A percentile compares a stretch with the other conserved stretches of the same genome.
These are phyloP conservation scores for Leishmania lainsoni DNA, from an alignment of 208 protist species.

Conservation along the genomic window DNA sequence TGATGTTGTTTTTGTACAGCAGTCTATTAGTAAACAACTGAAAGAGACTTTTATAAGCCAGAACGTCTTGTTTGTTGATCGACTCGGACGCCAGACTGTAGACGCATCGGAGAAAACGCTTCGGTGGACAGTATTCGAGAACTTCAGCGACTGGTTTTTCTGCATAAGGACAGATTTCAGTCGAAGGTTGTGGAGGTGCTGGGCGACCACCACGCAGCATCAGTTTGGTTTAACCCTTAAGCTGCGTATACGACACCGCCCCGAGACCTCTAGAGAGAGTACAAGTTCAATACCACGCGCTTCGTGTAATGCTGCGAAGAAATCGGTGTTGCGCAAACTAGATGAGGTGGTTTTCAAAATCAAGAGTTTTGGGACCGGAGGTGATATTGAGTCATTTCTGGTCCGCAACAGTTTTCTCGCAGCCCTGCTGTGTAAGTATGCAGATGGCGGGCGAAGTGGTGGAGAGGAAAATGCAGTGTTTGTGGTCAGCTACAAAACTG, in stretches of 20 bases:
- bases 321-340: not conserved
- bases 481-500: not conserved
- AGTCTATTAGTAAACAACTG: not conserved
- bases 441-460: not conserved
- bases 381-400: not conserved
- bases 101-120: slow-evolving; percentile 9
- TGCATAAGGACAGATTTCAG: not conserved
- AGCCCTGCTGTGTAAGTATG: not conserved
- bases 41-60: slow-evolving; percentile 1
- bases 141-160: slow-evolving; percentile 18
- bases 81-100: slow-evolving; percentile 3
- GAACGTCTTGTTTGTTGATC: slow-evolving; percentile 21
- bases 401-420: slow-evolving; percentile 4
- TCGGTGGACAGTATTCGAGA: slow-evolving; percentile 16
- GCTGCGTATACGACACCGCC: not conserved
- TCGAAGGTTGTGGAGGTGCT: slow-evolving; percentile 4
- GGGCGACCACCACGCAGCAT: slow-evolving; percentile 3
- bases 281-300: not conserved
- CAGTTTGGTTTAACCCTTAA: slow-evolving; percentile 5
- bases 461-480: not conserved
- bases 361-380: not conserved
- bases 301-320: not conserved
- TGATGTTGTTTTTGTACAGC: slow-evolving; percentile 20
- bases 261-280: not conserved
- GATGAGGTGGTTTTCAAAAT: not conserved